phyloP scores from a whole-genome alignment of 148 eudicot species.

The Mesembryanthemum crystallinum region DNA sequence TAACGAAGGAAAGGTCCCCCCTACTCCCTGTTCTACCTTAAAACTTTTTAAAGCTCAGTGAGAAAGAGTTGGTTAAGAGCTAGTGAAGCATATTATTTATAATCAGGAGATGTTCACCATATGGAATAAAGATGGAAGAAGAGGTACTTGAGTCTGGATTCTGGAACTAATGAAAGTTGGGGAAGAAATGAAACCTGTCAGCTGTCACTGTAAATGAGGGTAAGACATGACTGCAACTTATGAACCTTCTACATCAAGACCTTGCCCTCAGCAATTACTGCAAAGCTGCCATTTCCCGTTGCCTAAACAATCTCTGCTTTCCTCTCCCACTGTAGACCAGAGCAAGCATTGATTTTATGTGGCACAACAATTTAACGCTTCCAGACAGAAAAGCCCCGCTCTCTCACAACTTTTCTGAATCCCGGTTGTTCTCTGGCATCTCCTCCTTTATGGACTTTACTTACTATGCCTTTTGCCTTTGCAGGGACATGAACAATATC shows the following conservation, averaged over 20 bases:
- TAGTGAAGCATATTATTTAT: too few relatives aligned
- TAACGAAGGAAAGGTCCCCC: too few relatives aligned
- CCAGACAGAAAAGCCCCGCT: conserved; percentile 47
- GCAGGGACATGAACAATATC: conserved; percentile 21
- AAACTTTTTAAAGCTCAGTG: too few relatives aligned
- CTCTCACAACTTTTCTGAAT: conserved; percentile 35
- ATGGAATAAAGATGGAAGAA: too few relatives aligned
- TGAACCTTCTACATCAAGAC: conserved; percentile 86
- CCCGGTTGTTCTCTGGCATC: conserved; percentile 36
- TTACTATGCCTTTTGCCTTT: conserved; percentile 12
- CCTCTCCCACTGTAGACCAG: background rate
- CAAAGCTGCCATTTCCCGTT: conserved; percentile 76
- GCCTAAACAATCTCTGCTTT: background rate
- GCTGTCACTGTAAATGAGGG: too few relatives aligned
- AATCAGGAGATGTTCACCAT: too few relatives aligned
- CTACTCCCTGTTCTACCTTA: too few relatives aligned
- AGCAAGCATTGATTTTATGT: background rate
- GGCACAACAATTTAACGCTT: conserved; percentile 16
- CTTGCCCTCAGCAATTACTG: conserved; percentile 90
- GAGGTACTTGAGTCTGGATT: too few relatives aligned
- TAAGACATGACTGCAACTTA: too few relatives aligned
- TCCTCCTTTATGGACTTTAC: conserved; percentile 25
- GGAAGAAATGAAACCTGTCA: too few relatives aligned
- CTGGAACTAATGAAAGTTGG: too few relatives aligned
- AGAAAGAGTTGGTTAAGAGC: too few relatives aligned